phyloP scores from a whole-genome alignment of 352 stramenopile genomes.

The Sclerospora graminicola region DNA sequence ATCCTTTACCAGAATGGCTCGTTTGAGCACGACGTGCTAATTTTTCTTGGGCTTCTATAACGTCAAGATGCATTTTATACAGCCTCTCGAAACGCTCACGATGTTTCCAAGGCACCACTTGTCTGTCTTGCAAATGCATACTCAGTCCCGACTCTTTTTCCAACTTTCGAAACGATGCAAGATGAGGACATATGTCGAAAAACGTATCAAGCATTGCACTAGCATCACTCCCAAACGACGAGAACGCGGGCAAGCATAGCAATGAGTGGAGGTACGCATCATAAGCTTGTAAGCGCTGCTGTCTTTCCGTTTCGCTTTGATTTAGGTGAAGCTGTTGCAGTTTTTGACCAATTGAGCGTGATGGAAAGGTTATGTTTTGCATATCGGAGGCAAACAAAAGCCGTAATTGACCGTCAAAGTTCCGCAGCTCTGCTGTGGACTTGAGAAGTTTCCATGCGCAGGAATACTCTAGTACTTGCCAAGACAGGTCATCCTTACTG shows the following conservation, averaged over 20 bases:
- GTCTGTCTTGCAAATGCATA: conserved; percentile 35
- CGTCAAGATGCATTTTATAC: conserved; percentile 36
- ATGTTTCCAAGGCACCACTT: conserved; percentile 40
- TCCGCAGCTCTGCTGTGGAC: conserved; percentile 31
- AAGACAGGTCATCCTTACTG: conserved; percentile 16
- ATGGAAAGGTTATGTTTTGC: conserved; percentile 38
- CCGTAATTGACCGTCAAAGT: conserved; percentile 43
- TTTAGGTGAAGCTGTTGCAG: conserved; percentile 10
- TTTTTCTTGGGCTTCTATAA: conserved; percentile 20
- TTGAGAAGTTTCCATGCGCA: conserved; percentile 41
- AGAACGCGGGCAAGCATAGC: conserved; percentile 39
- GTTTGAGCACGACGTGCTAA: conserved; percentile 1
- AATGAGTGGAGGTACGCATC: conserved; percentile 46
- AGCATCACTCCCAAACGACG: conserved; percentile 40
- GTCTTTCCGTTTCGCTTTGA: conserved; percentile 23
- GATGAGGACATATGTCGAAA: conserved; percentile 48
- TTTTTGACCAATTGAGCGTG: conserved; percentile 8
- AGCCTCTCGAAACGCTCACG: conserved; percentile 43
- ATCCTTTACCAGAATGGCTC: conserved; percentile 2
- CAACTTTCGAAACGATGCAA: conserved; percentile 33
- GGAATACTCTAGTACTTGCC: conserved; percentile 62
- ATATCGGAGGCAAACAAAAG: conserved; percentile 34
- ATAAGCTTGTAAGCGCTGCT: conserved; percentile 26
- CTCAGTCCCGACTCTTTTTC: conserved; percentile 35
- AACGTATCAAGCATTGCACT: conserved; percentile 57